A percentile compares a stretch with the other conserved stretches of the same genome.
Conservation (phyloP, 345 rosid species). For the Salix caprea region DNA sequence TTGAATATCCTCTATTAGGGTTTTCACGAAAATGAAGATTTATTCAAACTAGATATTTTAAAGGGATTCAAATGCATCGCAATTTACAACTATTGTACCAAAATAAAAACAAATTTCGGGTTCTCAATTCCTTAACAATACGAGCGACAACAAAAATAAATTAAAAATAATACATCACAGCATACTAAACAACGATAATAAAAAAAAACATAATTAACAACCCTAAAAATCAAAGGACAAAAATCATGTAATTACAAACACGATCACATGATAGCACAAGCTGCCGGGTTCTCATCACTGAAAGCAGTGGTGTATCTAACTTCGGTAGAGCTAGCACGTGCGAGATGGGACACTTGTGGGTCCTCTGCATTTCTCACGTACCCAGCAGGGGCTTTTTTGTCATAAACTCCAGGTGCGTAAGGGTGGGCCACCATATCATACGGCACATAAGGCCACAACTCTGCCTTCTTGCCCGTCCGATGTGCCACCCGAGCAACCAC, state of each 20-base stretch:
- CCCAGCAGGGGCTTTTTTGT: slow-evolving; percentile 81
- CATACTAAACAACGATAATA: not conserved
- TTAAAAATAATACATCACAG: not conserved
- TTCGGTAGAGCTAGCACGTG: slow-evolving; percentile 97
- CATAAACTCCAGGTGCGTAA: slow-evolving; percentile 83
- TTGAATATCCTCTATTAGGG: too few species aligned
- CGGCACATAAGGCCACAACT: slow-evolving; percentile 91
- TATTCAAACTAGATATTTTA: too few species aligned
- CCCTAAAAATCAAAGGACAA: not conserved
- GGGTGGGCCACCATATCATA: slow-evolving; percentile 88
- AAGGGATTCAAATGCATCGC: not conserved
- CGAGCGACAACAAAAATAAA: not conserved
- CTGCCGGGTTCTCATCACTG: slow-evolving; percentile 77
- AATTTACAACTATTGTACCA: not conserved
- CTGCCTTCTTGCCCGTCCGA: slow-evolving; percentile 91
- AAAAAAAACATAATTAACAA: not conserved
- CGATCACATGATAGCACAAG: slow-evolving; percentile 63
- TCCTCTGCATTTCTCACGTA: slow-evolving; percentile 69
- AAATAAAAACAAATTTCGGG: not conserved
- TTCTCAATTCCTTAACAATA: not conserved
- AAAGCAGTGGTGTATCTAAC: slow-evolving; percentile 94
- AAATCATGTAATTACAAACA: not conserved
- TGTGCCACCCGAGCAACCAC: slow-evolving; percentile 73
- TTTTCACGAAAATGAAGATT: not conserved
- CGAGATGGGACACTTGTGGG: slow-evolving; percentile 54